These are phyloP conservation scores for Neurospora tetraspora DNA, from an alignment of 495 filamentous ascomycete genomes.

Conservation along the genomic window DNA sequence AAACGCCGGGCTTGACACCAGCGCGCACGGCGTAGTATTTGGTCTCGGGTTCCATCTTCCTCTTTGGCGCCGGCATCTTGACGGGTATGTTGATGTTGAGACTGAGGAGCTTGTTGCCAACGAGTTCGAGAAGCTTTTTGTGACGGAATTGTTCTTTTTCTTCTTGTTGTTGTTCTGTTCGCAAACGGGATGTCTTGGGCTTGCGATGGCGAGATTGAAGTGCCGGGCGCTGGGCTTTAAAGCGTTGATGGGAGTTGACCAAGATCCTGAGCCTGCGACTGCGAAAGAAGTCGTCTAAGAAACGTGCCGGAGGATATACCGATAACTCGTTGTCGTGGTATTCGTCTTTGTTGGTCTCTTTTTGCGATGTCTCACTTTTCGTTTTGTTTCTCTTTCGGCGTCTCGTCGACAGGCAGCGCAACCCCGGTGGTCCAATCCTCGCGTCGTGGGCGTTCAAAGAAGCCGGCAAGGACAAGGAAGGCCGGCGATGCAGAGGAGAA, in stretches of 20 bases:
- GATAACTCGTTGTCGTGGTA: neutral
- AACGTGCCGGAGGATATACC: neutral
- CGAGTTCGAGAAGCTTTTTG: neutral
- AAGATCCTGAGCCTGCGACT: neutral
- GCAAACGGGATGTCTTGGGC: neutral
- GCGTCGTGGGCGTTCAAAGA: neutral
- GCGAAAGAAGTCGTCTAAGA: neutral
- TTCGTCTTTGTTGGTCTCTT: neutral
- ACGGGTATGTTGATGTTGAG: neutral
- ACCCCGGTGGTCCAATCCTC: neutral
- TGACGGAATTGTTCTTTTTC: neutral
- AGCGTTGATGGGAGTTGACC: neutral
- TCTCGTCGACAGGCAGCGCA: neutral
- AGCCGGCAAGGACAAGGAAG: neutral
- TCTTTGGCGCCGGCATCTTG: neutral
- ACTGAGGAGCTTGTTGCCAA: neutral
- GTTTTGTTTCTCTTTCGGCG: neutral
- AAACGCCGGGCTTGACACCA: conserved; percentile 77
- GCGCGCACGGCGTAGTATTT: conserved; percentile 85
- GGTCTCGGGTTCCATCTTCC: neutral
- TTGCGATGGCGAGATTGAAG: neutral
- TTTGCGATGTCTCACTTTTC: neutral
- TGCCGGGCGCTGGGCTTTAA: neutral
- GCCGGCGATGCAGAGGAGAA: neutral
- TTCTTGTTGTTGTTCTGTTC: neutral